Conservation (phyloP, 2,329 filamentous ascomycete genomes). For the Setomelanomma holmii region DNA sequence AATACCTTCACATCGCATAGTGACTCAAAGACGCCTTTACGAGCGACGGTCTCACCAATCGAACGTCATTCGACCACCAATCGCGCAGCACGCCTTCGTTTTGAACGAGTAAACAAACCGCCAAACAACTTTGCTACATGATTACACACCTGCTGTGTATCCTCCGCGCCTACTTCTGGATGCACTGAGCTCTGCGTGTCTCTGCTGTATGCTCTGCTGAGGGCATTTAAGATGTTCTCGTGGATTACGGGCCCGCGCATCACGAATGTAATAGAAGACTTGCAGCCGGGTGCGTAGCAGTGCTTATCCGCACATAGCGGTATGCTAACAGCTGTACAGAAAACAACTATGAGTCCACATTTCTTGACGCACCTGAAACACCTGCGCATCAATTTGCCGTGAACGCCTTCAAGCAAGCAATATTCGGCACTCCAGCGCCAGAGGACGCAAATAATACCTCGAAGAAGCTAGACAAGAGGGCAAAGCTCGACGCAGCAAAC, state of each 20-base stretch:
- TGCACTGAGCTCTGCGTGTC: not conserved
- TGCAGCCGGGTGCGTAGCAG: slow-evolving; percentile 39
- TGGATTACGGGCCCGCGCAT: slow-evolving; percentile 50
- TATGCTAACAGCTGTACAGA: slow-evolving; percentile 30
- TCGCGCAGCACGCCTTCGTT: slow-evolving; percentile 23
- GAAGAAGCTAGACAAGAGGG: slow-evolving; percentile 35
- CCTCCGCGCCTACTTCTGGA: no score
- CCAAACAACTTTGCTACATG: slow-evolving; percentile 37
- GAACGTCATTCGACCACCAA: slow-evolving; percentile 3
- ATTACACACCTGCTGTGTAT: slow-evolving; percentile 10
- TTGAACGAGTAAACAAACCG: slow-evolving; percentile 41
- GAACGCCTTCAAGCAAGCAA: slow-evolving; percentile 69
- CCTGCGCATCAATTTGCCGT: slow-evolving; percentile 72
- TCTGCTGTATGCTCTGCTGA: not conserved
- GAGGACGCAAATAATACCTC: slow-evolving; percentile 47
- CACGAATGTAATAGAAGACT: slow-evolving; percentile 46
- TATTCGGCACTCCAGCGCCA: slow-evolving; percentile 69
- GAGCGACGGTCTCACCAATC: not conserved
- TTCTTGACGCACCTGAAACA: slow-evolving; percentile 66
- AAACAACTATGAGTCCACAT: slow-evolving; percentile 48
- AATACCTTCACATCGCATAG: not conserved
- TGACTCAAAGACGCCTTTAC: slow-evolving; percentile 10
- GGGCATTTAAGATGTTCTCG: slow-evolving; percentile 40
- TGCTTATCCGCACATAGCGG: not conserved
- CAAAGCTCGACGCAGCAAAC: slow-evolving; percentile 34